Conservation (phyloP, 2,329 filamentous ascomycete species). For the Bertia moriformis region DNA sequence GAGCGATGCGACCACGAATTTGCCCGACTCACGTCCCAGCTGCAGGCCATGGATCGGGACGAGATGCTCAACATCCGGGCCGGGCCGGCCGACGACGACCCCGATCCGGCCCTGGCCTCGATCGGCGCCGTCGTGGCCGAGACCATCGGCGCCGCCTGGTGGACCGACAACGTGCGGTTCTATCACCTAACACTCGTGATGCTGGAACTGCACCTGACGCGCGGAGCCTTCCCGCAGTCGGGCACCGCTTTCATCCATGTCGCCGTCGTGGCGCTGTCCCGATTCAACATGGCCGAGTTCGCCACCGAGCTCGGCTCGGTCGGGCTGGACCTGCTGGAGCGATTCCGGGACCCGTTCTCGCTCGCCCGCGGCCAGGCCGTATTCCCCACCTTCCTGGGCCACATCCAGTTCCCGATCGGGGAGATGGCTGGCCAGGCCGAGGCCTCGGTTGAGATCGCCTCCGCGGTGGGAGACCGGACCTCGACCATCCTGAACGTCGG, state of each 20-base stretch:
- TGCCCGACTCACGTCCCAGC: slow-evolving; percentile 39
- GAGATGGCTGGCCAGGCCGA: slow-evolving; percentile 46
- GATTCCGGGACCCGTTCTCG: slow-evolving; percentile 48
- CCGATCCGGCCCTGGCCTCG: slow-evolving; percentile 40
- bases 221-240: slow-evolving; percentile 55
- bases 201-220: slow-evolving; percentile 47
- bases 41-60: slow-evolving; percentile 39
- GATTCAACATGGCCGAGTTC: slow-evolving; percentile 58
- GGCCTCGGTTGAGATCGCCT: slow-evolving; percentile 49
- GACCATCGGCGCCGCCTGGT: slow-evolving; percentile 56
- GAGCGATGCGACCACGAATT: slow-evolving; percentile 69
- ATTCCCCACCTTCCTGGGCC: slow-evolving; percentile 56
- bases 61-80: slow-evolving; percentile 22
- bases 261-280: slow-evolving; percentile 49
- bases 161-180: slow-evolving; percentile 58
- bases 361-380: slow-evolving; percentile 56
- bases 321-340: slow-evolving; percentile 49
- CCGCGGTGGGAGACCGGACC: slow-evolving; percentile 55
- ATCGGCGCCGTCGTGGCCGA: slow-evolving; percentile 59
- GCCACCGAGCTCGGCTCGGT: slow-evolving; percentile 50
- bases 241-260: slow-evolving; percentile 55
- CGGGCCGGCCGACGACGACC: slow-evolving; percentile 17
- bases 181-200: slow-evolving; percentile 58
- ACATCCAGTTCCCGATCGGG: slow-evolving; percentile 48
- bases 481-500: slow-evolving; percentile 61